Evolutionary conservation across 2,329 filamentous ascomycete genomes (phyloP), one percentile per base, ranked within the genome.

Genomic region (Talaromyces funiculosus): DNA sequence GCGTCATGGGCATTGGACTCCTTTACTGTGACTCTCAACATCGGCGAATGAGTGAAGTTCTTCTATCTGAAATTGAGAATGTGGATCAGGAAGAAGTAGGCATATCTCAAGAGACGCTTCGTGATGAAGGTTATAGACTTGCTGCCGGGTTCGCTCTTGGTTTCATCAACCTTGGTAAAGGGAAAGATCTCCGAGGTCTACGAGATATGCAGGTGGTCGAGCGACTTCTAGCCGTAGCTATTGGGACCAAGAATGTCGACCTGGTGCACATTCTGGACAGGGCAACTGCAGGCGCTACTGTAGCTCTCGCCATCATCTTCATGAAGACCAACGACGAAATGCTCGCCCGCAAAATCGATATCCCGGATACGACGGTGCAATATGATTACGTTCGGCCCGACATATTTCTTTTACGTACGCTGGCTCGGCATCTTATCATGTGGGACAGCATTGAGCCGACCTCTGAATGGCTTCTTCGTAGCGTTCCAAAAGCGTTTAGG

Each of bases 341-440:
- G 16, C 84, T 99, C 20, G 94, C 94, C 3, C 86, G 88, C 60
- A 97, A 97, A 78, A 88, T 99, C 57, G 91, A 97, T 71, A 87
- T 97, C 0, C 95, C 95, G 0, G 89, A 96, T 65, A 95, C 94
- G 0, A 78, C 90, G 26, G 82, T 94, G 35, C 92, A 97, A 66
- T 97, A 96, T 72, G 94, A 97, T 72, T 97, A 97, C 71, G 88
- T 97, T 18, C 86, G 94, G 2, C 94, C 94, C 0, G 94, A 99
- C 70, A 87, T 97, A 43, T 88, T 99, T 64, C 84, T 99, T 6
- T 81, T 99, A 10, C 87, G 94, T 18, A 97, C 93, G 0, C 81
- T 97, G 33, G 89, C 94, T 10, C 90, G 89, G 70, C 91, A 97
- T 71, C 73, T 99, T 40, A 96, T 99, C 65, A 85, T 97, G 77